phyloP scores from a whole-genome alignment of 2,329 filamentous ascomycete species.

The Cladorrhinum sp. region DNA sequence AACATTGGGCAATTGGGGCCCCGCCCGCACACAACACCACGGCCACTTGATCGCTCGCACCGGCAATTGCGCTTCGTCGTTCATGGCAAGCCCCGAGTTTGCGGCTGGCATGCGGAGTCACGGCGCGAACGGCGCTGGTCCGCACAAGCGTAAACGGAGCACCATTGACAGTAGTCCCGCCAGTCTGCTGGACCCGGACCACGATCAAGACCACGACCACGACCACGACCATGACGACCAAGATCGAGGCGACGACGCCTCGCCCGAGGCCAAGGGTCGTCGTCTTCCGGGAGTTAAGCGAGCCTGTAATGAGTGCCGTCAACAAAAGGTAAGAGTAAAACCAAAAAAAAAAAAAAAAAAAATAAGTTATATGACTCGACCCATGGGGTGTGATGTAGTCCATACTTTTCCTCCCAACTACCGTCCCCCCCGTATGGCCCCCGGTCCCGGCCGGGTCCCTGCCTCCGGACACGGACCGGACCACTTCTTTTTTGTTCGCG shows the following conservation, averaged over 20 bases:
- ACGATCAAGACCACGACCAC: conserved; percentile 53
- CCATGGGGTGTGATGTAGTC: neutral
- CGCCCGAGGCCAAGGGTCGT: conserved; percentile 29
- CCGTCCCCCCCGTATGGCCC: neutral
- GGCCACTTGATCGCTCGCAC: neutral
- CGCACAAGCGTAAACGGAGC: conserved; percentile 59
- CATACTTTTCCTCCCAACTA: neutral
- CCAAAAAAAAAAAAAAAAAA: neutral
- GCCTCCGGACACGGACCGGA: conserved; percentile 3
- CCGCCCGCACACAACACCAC: conserved; percentile 12
- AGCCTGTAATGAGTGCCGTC: conserved; percentile 80
- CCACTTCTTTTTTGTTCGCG: conserved; percentile 7
- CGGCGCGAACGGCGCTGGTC: conserved; percentile 39
- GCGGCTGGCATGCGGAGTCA: conserved; percentile 39
- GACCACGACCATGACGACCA: conserved; percentile 52
- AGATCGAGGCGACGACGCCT: conserved; percentile 37
- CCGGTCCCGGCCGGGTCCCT: conserved; percentile 4
- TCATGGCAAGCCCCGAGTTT: conserved; percentile 38
- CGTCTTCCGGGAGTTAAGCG: conserved; percentile 69
- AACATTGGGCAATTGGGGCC: conserved; percentile 2
- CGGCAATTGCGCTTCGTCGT: neutral
- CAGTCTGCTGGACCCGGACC: conserved; percentile 56
- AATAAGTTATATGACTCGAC: neutral
- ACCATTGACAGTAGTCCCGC: conserved; percentile 60
- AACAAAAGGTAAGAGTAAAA: conserved; percentile 61